These are phyloP conservation scores for Pythium rhizo-oryzae DNA, from an alignment of 352 stramenopile species.

Conservation along the genomic window DNA sequence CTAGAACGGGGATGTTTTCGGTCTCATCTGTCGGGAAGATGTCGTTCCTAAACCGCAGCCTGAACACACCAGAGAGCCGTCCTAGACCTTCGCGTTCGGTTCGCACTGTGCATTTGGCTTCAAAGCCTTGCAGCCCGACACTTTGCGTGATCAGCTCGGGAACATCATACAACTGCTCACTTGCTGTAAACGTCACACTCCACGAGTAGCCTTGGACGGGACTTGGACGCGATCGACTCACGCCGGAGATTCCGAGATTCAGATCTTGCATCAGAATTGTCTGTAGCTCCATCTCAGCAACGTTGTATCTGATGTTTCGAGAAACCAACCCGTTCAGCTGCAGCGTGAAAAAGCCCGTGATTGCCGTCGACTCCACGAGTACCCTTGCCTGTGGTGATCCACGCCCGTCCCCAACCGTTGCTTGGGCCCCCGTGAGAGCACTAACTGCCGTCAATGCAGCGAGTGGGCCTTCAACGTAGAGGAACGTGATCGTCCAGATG, in stretches of 20 bases:
- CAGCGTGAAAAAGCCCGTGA: constrained; percentile 70
- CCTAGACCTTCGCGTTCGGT: constrained; percentile 66
- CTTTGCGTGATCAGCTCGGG: constrained; percentile 51
- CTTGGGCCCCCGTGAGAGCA: constrained; percentile 53
- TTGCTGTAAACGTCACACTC: constrained; percentile 78
- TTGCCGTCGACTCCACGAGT: constrained; percentile 59
- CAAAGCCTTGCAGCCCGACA: constrained; percentile 58
- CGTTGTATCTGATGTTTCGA: constrained; percentile 69
- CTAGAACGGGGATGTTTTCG: constrained; percentile 59
- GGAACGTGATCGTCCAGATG: constrained; percentile 81
- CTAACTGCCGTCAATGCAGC: constrained; percentile 46
- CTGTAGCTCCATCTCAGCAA: constrained; percentile 53
- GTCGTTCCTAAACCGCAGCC: constrained; percentile 68
- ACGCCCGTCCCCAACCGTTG: constrained; percentile 65
- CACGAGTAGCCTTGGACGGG: constrained; percentile 62
- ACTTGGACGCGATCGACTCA: constrained; percentile 46
- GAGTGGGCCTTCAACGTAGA: constrained; percentile 63
- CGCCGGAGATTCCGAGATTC: constrained; percentile 49
- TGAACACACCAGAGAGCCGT: constrained; percentile 68
- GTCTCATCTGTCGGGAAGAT: constrained; percentile 80
- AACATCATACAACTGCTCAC: constrained; percentile 65
- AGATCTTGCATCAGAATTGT: constrained; percentile 71
- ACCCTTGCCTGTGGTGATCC: constrained; percentile 42
- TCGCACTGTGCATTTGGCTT: constrained; percentile 45
- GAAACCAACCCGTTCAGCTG: constrained; percentile 58